Percentiles rank a stretch among this genome's conserved stretches.
Evolutionary conservation across 2,329 filamentous ascomycete genomes (phyloP).

Genomic region (Ascochyta lentis): DNA sequence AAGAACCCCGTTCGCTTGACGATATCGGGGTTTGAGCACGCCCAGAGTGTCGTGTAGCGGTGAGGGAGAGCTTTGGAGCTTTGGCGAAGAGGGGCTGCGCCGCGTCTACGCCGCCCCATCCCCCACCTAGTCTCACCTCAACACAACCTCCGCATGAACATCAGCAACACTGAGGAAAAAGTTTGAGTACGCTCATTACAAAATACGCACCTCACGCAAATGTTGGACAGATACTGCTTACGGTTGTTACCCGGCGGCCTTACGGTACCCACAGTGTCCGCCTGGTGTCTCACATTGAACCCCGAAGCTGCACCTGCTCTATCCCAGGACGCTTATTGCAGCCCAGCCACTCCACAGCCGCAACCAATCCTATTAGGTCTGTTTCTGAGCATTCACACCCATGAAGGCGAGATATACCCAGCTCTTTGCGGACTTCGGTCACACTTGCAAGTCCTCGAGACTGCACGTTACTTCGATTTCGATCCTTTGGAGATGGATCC

Average conservation of each 20-base stretch:
- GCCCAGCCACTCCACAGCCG: neutral
- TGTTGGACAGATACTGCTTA: neutral
- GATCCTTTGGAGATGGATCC: neutral
- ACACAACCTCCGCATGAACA: neutral
- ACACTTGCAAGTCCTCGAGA: neutral
- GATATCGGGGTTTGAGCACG: neutral
- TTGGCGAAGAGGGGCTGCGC: neutral
- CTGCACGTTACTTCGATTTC: neutral
- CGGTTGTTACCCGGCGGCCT: slow-evolving; percentile 1
- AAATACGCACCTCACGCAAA: neutral
- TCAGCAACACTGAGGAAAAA: too few species aligned
- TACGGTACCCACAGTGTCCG: slow-evolving; percentile 4
- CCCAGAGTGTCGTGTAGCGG: neutral
- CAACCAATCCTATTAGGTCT: neutral
- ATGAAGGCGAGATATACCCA: neutral
- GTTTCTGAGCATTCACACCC: neutral
- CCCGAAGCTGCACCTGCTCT: slow-evolving; percentile 8
- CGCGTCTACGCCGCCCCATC: neutral
- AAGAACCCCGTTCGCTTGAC: neutral
- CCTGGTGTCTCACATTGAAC: slow-evolving; percentile 8
- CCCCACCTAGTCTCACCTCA: neutral
- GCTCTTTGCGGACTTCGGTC: neutral
- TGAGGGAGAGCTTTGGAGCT: neutral
- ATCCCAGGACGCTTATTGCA: slow-evolving; percentile 5
- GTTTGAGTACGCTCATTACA: too few species aligned